phyloP scores from a whole-genome alignment of 202 grass and related monocot species.

The Hordeum pubiflorum region DNA sequence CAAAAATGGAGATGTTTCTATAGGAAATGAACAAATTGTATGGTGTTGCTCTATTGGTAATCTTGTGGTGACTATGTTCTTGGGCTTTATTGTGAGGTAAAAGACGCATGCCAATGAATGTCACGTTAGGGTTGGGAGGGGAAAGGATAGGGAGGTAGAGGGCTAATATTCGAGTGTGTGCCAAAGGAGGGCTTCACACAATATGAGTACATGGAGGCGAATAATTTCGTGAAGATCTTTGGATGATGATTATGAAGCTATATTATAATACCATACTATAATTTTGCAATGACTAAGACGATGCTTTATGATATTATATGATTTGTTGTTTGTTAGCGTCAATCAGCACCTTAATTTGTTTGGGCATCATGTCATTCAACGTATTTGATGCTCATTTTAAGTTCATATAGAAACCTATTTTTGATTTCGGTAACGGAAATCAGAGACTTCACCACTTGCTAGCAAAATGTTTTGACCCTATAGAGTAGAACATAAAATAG shows the following conservation, averaged over 20 bases:
- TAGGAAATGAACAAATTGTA: neutral
- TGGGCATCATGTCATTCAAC: neutral
- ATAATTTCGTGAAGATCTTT: neutral
- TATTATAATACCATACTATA: neutral
- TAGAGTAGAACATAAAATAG: neutral
- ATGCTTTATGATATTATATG: neutral
- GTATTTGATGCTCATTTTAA: neutral
- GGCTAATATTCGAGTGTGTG: neutral
- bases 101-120: no score
- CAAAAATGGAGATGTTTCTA: no score
- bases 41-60: neutral
- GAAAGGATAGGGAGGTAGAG: neutral
- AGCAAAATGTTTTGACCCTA: neutral
- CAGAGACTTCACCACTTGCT: neutral
- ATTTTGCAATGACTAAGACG: neutral
- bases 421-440: neutral
- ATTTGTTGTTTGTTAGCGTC: neutral
- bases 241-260: neutral
- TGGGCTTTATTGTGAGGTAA: neutral
- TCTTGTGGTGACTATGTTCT: neutral
- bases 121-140: neutral
- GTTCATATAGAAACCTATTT: neutral
- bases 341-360: neutral
- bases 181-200: neutral
- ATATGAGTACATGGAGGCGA: neutral